Evolutionary conservation across 2,329 filamentous ascomycete species (phyloP), one percentile per base, ranked within the genome.

Genomic region (Talaromyces rugulosus): DNA sequence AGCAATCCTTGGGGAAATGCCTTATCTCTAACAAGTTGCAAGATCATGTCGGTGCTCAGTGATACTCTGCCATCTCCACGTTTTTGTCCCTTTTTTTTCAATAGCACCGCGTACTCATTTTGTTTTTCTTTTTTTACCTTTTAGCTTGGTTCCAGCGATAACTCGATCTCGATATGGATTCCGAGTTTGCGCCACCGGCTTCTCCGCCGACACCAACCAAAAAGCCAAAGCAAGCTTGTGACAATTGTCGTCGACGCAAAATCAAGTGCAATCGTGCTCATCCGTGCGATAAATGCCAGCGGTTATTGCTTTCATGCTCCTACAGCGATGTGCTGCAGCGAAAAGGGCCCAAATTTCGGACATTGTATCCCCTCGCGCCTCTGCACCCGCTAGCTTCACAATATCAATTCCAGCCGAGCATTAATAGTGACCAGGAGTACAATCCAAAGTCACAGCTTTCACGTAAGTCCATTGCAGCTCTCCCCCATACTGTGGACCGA

Each of bases 201-300:
- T 59, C 52, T 9, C 42, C 62, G 62, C 14, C 62, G 47, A 7
- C 53, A n/a, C n/a, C 40, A 66, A 61, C 67, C 59, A 66, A 68
- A 47, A 69, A 70, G 52, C 61, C 63, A 28, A 77, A 75, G 62
- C 75, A 77, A 65, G 74, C 75, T 53, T 77, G 75, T 62, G 75
- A 77, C 59, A 77, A 76, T 59, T 79, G 77, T 67, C 72, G 77
- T 33, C 69, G 72, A 16, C 74, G 77, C 54, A 79, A 79, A 62
- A 76, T 79, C 60, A 79, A 77, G 69, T 79, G 77, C 61, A 53
- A 73, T 71, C 68, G 75, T 71, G 65, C 69, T 68, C 14, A 69
- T 56, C 77, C 77, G 2, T 79, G 77, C 65, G 75, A 79, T 56
- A 78, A 75, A 64, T 77, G 75, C 52, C 69, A 72, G 44, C 69